phyloP scores from a whole-genome alignment of 2,329 filamentous ascomycete species.

The Stenocarpella maydis region DNA sequence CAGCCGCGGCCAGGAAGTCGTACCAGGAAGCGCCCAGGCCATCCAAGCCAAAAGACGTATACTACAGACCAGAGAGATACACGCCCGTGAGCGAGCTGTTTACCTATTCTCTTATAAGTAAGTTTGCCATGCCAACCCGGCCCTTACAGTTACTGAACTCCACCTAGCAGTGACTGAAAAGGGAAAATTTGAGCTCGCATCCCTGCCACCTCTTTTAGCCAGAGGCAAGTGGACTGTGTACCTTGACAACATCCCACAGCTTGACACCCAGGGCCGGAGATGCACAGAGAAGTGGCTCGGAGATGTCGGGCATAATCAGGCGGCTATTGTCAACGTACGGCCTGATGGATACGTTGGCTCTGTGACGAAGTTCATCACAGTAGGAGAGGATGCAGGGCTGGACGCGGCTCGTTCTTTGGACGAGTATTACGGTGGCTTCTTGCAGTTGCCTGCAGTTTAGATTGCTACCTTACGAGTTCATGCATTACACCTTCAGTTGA shows the following conservation, averaged over 20 bases:
- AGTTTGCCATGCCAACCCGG: conserved; percentile 41
- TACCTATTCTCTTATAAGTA: conserved; percentile 74
- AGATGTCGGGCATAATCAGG: conserved; percentile 60
- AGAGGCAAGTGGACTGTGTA: conserved; percentile 77
- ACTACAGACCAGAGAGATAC: conserved; percentile 73
- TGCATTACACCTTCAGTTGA: background rate
- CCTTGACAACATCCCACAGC: conserved; percentile 69
- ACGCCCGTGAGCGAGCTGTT: conserved; percentile 72
- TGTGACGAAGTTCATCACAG: conserved; percentile 60
- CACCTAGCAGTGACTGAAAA: conserved; percentile 48
- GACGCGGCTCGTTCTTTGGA: conserved; percentile 63
- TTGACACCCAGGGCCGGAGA: conserved; percentile 57
- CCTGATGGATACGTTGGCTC: conserved; percentile 79
- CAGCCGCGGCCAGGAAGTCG: conserved; percentile 65
- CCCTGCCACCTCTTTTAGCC: conserved; percentile 68
- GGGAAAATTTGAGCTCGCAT: conserved; percentile 68
- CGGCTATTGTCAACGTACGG: conserved; percentile 72
- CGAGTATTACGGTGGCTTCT: conserved; percentile 61
- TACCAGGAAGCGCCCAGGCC: conserved; percentile 67
- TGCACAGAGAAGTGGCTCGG: conserved; percentile 77
- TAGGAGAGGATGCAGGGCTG: conserved; percentile 32
- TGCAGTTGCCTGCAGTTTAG: conserved; percentile 52
- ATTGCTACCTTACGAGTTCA: background rate
- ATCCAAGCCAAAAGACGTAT: conserved; percentile 68
- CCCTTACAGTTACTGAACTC: background rate